Evolutionary conservation across 345 rosid genomes (phyloP).

Genomic region (Eucalyptus globulus): DNA sequence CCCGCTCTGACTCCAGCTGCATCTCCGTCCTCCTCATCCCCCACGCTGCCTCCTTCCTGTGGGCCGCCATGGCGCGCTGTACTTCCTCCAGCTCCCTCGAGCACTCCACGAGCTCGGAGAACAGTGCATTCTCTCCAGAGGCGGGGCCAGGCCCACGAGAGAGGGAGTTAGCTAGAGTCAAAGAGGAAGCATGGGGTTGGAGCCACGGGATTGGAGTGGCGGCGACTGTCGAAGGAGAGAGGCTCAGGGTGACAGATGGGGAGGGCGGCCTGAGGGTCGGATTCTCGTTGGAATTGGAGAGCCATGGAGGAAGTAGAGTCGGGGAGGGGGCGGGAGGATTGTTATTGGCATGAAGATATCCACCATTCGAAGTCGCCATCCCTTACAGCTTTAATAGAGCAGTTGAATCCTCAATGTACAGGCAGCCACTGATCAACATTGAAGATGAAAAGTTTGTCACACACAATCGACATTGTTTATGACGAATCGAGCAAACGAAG

Average conservation of each 20-base stretch:
- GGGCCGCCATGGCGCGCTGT: constrained; percentile 64
- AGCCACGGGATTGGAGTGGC: constrained; percentile 75
- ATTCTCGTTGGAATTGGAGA: constrained; percentile 51
- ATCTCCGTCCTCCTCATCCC: constrained; percentile 79
- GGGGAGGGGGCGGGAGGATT: constrained; percentile 35
- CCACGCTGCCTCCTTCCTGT: constrained; percentile 95
- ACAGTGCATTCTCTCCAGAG: constrained; percentile 35
- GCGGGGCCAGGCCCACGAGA: constrained; percentile 29
- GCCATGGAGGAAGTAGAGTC: constrained; percentile 73
- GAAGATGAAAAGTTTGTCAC: not conserved
- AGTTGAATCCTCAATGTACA: not conserved
- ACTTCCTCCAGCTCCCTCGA: constrained; percentile 92
- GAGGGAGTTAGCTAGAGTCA: constrained; percentile 40
- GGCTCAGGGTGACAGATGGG: constrained; percentile 75
- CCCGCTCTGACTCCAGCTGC: constrained; percentile 89
- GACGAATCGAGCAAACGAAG: not conserved
- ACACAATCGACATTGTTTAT: not conserved
- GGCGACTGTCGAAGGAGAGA: constrained; percentile 62
- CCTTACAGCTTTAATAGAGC: not conserved
- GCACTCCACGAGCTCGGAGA: constrained; percentile 76
- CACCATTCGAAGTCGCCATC: constrained; percentile 80
- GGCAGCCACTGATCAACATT: not conserved
- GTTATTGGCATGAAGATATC: constrained; percentile 27
- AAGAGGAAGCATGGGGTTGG: constrained; percentile 53
- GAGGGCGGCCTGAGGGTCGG: constrained; percentile 40